These are phyloP conservation scores for Corylus heterophylla DNA, from an alignment of 306 rosid genomes.

Conservation along the genomic window DNA sequence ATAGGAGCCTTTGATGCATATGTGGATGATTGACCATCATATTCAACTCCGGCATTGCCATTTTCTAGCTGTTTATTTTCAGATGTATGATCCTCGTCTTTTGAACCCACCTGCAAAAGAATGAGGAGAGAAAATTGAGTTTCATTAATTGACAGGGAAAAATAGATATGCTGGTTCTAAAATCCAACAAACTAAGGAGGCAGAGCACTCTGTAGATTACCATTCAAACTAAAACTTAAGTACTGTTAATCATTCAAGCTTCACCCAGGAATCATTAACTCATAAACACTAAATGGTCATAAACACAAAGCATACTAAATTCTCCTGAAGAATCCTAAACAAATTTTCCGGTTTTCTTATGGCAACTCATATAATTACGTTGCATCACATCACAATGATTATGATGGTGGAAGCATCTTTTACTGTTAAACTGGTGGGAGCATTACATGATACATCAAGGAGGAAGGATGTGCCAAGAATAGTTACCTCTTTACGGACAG, in stretches of 20 bases:
- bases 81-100: slow-evolving; percentile 53
- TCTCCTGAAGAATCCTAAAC: neutral
- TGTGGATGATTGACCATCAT: slow-evolving; percentile 57
- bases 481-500: slow-evolving; percentile 58
- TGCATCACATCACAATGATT: neutral
- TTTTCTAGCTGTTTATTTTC: slow-evolving; percentile 77
- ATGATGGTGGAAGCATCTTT: neutral
- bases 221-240: neutral
- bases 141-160: neutral
- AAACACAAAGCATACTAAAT: neutral
- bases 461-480: slow-evolving; percentile 7
- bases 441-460: neutral
- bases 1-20: slow-evolving; percentile 49
- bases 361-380: neutral
- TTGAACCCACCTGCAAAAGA: slow-evolving; percentile 59
- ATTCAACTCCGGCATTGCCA: slow-evolving; percentile 68
- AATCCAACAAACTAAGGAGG: neutral
- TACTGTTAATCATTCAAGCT: neutral
- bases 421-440: neutral
- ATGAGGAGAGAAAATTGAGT: slow-evolving; percentile 20
- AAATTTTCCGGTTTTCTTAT: neutral
- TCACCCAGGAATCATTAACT: neutral
- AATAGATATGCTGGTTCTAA: neutral
- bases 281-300: neutral
- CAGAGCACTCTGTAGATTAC: neutral